phyloP scores from a whole-genome alignment of 1,284 basidiomycete genomes.

The Ustilago crameri region DNA sequence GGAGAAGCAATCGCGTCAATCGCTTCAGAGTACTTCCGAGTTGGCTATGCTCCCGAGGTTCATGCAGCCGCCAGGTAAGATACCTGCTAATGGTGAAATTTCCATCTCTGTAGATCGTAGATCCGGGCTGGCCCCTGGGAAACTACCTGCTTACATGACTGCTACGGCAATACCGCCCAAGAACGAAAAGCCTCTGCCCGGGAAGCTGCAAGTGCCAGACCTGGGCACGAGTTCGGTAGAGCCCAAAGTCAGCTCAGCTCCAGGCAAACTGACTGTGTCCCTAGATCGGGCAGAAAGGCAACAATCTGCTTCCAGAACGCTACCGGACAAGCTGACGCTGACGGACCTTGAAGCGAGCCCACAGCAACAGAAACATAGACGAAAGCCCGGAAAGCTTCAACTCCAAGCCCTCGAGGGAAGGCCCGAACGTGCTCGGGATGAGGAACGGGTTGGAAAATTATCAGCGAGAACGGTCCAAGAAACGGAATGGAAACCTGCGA shows the following conservation, averaged over 20 bases:
- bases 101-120: background rate
- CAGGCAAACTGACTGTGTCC: background rate
- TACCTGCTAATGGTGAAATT: background rate
- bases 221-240: background rate
- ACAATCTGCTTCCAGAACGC: too few relatives aligned
- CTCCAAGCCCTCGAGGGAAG: too few relatives aligned
- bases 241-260: background rate
- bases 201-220: background rate
- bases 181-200: background rate
- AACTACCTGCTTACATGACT: background rate
- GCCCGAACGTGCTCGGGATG: too few relatives aligned
- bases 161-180: background rate
- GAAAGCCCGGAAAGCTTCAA: too few relatives aligned
- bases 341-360: background rate
- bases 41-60: background rate
- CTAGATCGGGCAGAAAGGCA: too few relatives aligned
- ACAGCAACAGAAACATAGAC: background rate
- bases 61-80: background rate
- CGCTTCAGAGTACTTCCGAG: background rate
- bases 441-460: too few relatives aligned
- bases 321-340: conserved; percentile 2
- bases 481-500: too few relatives aligned
- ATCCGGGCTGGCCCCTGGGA: background rate
- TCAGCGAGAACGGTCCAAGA: too few relatives aligned
- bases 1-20: background rate